Evolutionary conservation across 2,329 filamentous ascomycete species (phyloP).

Genomic region (Malbranchea zuffiana): DNA sequence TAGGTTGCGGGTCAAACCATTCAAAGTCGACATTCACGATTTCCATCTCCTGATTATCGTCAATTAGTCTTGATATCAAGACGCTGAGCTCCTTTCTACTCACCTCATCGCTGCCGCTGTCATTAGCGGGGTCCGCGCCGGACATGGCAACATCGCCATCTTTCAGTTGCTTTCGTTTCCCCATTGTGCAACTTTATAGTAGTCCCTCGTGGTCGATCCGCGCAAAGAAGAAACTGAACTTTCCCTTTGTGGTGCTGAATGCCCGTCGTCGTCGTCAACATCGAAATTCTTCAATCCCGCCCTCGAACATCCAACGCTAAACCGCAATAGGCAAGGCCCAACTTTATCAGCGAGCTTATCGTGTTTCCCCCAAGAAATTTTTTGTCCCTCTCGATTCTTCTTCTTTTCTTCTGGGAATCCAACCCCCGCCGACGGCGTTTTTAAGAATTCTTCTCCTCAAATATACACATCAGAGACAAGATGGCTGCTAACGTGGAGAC

Average conservation of each 20-base stretch:
- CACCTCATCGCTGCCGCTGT: slow-evolving; percentile 32
- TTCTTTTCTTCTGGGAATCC: slow-evolving; percentile 4
- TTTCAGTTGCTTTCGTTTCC: slow-evolving; percentile 41
- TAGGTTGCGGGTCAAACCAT: slow-evolving; percentile 89
- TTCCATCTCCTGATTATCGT: slow-evolving; percentile 62
- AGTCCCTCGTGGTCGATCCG: too few relatives aligned
- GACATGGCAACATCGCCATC: slow-evolving; percentile 37
- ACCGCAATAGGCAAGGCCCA: slow-evolving; percentile 8
- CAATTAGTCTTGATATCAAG: slow-evolving; percentile 2
- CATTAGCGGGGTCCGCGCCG: slow-evolving; percentile 33
- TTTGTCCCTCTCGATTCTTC: slow-evolving; percentile 1
- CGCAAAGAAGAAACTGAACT: background rate
- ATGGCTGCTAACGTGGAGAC: slow-evolving; percentile 15
- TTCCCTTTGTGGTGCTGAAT: background rate
- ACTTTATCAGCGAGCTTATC: slow-evolving; percentile 8
- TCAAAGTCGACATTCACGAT: slow-evolving; percentile 95
- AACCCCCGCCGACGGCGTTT: slow-evolving; percentile 3
- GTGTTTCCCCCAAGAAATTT: background rate
- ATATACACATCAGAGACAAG: background rate
- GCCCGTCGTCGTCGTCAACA: background rate
- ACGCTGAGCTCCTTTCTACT: slow-evolving; percentile 7
- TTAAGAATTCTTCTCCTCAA: background rate
- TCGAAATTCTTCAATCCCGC: too few relatives aligned
- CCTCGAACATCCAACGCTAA: too few relatives aligned
- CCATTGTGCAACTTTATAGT: slow-evolving; percentile 29